A percentile compares a stretch with the other conserved stretches of the same genome.
phyloP scores from a whole-genome alignment of 352 stramenopile species.

The Pythium scleroteichum region DNA sequence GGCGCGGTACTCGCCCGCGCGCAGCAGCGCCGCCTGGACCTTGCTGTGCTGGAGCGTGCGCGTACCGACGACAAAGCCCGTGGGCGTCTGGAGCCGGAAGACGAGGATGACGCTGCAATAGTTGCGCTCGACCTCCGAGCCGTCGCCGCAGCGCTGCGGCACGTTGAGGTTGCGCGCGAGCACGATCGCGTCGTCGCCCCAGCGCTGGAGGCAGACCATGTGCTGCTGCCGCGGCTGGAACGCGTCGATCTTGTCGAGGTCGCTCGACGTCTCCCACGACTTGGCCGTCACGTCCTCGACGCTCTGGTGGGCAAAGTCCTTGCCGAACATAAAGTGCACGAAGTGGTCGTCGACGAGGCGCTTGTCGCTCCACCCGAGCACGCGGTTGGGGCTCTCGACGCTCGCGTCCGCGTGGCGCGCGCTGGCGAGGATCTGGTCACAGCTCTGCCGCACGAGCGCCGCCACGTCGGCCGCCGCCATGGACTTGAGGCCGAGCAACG shows the following conservation, averaged over 20 bases:
- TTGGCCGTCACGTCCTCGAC: conserved; percentile 23
- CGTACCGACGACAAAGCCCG: conserved; percentile 23
- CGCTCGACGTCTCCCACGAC: conserved; percentile 28
- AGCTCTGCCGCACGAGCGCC: conserved; percentile 20
- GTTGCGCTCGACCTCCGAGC: conserved; percentile 23
- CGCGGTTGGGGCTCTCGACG: conserved; percentile 14
- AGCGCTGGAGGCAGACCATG: conserved; percentile 24
- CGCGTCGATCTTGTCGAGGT: conserved; percentile 23
- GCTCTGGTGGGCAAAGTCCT: conserved; percentile 29
- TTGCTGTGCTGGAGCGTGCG: conserved; percentile 11
- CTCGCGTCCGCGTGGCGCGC: conserved; percentile 17
- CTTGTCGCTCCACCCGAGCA: conserved; percentile 31
- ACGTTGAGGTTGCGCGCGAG: conserved; percentile 27
- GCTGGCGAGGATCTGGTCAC: conserved; percentile 21
- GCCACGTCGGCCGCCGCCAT: background rate
- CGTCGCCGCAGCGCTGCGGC: conserved; percentile 19
- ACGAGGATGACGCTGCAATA: conserved; percentile 30
- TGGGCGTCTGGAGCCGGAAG: conserved; percentile 21
- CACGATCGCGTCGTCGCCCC: conserved; percentile 28
- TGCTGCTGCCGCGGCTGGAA: conserved; percentile 27
- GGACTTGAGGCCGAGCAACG: conserved; percentile 18
- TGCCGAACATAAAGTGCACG: conserved; percentile 33
- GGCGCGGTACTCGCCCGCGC: conserved; percentile 19
- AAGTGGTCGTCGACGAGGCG: conserved; percentile 25
- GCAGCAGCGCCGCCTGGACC: conserved; percentile 8